Evolutionary conservation across 768 basidiomycete genomes (phyloP).

Genomic region (Terana coerulea): DNA sequence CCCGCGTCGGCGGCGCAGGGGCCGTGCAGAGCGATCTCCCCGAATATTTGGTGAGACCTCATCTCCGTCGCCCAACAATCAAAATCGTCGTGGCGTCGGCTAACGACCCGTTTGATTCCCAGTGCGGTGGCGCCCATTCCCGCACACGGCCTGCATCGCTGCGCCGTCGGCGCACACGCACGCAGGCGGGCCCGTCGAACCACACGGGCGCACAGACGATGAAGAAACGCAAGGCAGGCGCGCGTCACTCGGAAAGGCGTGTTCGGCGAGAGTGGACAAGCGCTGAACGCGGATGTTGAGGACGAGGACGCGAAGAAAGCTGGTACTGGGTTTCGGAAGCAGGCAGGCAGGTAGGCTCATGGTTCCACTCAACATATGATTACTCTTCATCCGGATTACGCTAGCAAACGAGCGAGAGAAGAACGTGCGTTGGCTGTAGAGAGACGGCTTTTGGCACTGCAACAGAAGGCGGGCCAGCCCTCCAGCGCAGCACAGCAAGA

Average conservation of each 20-base stretch:
- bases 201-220: slow-evolving; percentile 58
- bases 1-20: slow-evolving; percentile 46
- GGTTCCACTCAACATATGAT: neutral
- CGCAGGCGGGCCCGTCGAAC: slow-evolving; percentile 45
- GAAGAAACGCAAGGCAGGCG: slow-evolving; percentile 71
- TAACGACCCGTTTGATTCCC: neutral
- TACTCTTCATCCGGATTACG: neutral
- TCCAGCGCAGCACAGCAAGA: slow-evolving; percentile 7
- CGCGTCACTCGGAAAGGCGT: slow-evolving; percentile 59
- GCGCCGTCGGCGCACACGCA: slow-evolving; percentile 38
- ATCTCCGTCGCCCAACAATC: neutral
- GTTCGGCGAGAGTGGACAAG: slow-evolving; percentile 55
- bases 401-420: slow-evolving; percentile 75
- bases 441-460: slow-evolving; percentile 47
- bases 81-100: neutral
- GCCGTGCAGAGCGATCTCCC: slow-evolving; percentile 58
- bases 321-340: slow-evolving; percentile 68
- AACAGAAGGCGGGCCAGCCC: slow-evolving; percentile 17
- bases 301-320: slow-evolving; percentile 35
- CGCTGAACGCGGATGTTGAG: slow-evolving; percentile 41
- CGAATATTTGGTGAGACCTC: slow-evolving; percentile 64
- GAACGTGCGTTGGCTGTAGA: slow-evolving; percentile 77
- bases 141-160: slow-evolving; percentile 51
- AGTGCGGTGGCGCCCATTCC: slow-evolving; percentile 81
- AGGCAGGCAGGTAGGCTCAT: slow-evolving; percentile 53